Conservation (phyloP, 2,329 filamentous ascomycete species). For the Phoma sp. region DNA sequence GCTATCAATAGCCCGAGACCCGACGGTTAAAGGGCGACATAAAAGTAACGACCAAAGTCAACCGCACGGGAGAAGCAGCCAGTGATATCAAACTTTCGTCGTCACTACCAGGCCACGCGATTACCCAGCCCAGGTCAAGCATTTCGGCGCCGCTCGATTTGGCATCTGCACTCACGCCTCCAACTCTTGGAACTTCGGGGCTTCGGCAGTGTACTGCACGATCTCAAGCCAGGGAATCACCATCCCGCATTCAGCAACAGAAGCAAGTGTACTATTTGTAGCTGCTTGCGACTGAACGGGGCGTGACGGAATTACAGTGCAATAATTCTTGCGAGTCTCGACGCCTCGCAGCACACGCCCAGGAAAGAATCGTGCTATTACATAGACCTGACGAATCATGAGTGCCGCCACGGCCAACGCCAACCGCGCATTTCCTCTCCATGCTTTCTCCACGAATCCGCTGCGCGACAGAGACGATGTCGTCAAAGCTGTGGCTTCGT, state of each 20-base stretch:
- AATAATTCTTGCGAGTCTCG: conserved; percentile 15
- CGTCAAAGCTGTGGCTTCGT: conserved; percentile 51
- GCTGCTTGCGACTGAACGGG: conserved; percentile 5
- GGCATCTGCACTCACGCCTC: conserved; percentile 1
- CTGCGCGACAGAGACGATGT: conserved; percentile 51
- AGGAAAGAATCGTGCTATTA: neutral
- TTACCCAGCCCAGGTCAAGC: conserved; percentile 6
- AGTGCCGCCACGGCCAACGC: conserved; percentile 23
- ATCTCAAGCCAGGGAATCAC: conserved; percentile 2
- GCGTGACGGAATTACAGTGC: conserved; percentile 8
- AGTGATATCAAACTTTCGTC: conserved; percentile 4
- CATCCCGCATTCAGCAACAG: conserved; percentile 9
- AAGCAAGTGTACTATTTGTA: neutral
- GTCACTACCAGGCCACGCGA: neutral
- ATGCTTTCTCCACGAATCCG: conserved; percentile 53
- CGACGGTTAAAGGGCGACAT: conserved; percentile 17
- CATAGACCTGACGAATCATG: conserved; percentile 8
- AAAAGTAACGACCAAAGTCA: conserved; percentile 14
- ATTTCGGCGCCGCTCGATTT: conserved; percentile 12
- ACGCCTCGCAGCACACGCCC: conserved; percentile 5
- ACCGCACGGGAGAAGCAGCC: conserved; percentile 7
- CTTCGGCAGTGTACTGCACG: conserved; percentile 6
- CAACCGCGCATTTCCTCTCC: conserved; percentile 51
- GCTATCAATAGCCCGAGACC: conserved; percentile 11
- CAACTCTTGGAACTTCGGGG: conserved; percentile 9